Percentiles rank a stretch among this genome's conserved stretches.
phyloP scores from a whole-genome alignment of 2,329 filamentous ascomycete species.

The Penicillium sp. region DNA sequence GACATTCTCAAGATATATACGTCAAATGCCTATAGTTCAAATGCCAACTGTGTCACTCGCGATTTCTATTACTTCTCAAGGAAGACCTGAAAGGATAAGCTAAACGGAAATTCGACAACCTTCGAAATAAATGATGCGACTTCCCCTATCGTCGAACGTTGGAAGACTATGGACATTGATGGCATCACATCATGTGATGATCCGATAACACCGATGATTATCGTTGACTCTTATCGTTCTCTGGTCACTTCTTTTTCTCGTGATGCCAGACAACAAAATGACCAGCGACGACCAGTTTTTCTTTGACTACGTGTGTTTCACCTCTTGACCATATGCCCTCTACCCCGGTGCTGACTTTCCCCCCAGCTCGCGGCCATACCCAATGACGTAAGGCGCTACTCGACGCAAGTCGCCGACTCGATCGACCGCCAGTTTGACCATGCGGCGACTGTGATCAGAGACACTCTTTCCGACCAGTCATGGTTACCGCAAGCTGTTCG shows the following conservation, averaged over 20 bases:
- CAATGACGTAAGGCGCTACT: conserved; percentile 68
- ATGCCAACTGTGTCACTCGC: no score
- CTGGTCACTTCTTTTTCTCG: conserved; percentile 6
- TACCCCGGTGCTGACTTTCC: conserved; percentile 9
- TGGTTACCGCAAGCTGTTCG: conserved; percentile 73
- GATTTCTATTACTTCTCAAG: no score
- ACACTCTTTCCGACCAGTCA: conserved; percentile 62
- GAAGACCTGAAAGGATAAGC: no score
- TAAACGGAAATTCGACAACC: neutral
- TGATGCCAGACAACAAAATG: conserved; percentile 53
- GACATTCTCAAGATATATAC: no score
- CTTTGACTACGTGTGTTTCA: conserved; percentile 65
- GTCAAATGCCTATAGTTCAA: no score
- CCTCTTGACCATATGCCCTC: neutral
- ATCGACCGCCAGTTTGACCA: conserved; percentile 79
- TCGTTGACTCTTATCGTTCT: conserved; percentile 20
- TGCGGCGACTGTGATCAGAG: conserved; percentile 68
- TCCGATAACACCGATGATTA: conserved; percentile 4
- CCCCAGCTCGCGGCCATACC: conserved; percentile 57
- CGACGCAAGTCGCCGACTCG: conserved; percentile 70
- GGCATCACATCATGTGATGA: conserved; percentile 3
- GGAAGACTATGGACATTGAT: neutral
- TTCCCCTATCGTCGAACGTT: neutral
- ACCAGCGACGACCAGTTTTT: conserved; percentile 77
- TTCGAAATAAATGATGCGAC: no score